Evolutionary conservation across 106 monocot species (phyloP).

Genomic region (Triglochin maritima): DNA sequence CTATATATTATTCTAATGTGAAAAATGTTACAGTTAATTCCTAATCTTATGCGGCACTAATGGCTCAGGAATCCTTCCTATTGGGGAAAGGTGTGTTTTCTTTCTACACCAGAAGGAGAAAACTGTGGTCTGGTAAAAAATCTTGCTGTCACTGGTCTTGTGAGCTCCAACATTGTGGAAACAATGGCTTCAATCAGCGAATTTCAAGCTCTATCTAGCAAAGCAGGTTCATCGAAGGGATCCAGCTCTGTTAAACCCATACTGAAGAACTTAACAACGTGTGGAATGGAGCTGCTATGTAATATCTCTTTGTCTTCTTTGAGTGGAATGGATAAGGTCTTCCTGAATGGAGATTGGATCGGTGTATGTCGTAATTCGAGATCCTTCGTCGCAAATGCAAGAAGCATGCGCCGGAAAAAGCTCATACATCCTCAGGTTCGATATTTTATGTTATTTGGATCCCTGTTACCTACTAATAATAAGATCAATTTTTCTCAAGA

Average conservation of each 20-base stretch:
- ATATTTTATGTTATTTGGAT: not conserved
- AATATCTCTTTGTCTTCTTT: conserved; percentile 21
- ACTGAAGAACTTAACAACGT: conserved; percentile 39
- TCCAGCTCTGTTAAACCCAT: conserved; percentile 30
- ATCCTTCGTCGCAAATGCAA: conserved; percentile 46
- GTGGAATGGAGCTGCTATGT: conserved; percentile 66
- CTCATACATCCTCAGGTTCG: conserved; percentile 54
- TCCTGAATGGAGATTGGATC: conserved; percentile 85
- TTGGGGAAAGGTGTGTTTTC: conserved; percentile 86
- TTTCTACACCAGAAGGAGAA: conserved; percentile 95
- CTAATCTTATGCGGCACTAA: not conserved
- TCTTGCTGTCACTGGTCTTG: conserved; percentile 59
- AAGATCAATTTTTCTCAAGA: too few relatives aligned
- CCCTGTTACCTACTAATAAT: too few relatives aligned
- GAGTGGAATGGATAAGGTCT: conserved; percentile 46
- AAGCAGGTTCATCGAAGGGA: conserved; percentile 12
- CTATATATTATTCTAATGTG: not conserved
- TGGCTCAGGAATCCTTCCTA: conserved; percentile 79
- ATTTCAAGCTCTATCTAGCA: not conserved
- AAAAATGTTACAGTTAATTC: not conserved
- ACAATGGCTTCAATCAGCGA: not conserved
- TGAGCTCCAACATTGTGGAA: conserved; percentile 47
- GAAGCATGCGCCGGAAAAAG: conserved; percentile 40
- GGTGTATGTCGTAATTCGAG: conserved; percentile 49
- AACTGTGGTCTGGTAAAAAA: conserved; percentile 97